Percentiles rank a stretch among this genome's conserved stretches.
phyloP scores from a whole-genome alignment of 192 early-diverging fungal genomes.

The Entomortierella parvispora region DNA sequence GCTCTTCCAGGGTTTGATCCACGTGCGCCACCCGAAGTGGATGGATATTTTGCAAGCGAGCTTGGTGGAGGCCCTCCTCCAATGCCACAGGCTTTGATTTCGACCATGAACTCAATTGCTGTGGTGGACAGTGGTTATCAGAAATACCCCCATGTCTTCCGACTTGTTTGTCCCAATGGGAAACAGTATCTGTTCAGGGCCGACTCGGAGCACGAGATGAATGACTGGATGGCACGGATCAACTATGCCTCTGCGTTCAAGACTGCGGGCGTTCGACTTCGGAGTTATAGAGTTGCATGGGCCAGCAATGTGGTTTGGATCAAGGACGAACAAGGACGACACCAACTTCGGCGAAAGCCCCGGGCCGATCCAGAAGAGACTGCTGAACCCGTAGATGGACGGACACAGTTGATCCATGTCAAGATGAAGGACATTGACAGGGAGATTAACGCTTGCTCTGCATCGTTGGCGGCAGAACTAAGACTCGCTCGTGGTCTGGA shows the following conservation, averaged over 20 bases:
- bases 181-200: slow-evolving; percentile 80
- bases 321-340: slow-evolving; percentile 50
- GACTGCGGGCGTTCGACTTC: slow-evolving; percentile 57
- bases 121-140: slow-evolving; percentile 74
- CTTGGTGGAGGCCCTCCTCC: slow-evolving; percentile 19
- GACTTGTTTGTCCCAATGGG: slow-evolving; percentile 73
- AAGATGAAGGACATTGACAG: slow-evolving; percentile 61
- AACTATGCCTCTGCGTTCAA: slow-evolving; percentile 85
- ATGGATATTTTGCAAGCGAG: slow-evolving; percentile 26
- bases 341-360: slow-evolving; percentile 26
- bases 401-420: slow-evolving; percentile 49
- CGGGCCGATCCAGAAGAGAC: neutral
- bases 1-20: slow-evolving; percentile 25
- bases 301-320: slow-evolving; percentile 41
- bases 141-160: slow-evolving; percentile 86
- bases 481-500: slow-evolving; percentile 73
- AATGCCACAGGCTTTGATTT: slow-evolving; percentile 59
- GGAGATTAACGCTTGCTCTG: slow-evolving; percentile 59
- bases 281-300: slow-evolving; percentile 46
- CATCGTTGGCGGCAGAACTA: slow-evolving; percentile 62
- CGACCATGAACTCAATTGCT: slow-evolving; percentile 72
- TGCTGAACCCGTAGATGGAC: slow-evolving; percentile 21
- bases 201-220: slow-evolving; percentile 72
- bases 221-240: slow-evolving; percentile 84
- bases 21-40: slow-evolving; percentile 23